A percentile compares a stretch with the other conserved stretches of the same genome.
These are phyloP conservation scores for Phytophthora megakarya DNA, from an alignment of 352 stramenopile species.

Conservation along the genomic window DNA sequence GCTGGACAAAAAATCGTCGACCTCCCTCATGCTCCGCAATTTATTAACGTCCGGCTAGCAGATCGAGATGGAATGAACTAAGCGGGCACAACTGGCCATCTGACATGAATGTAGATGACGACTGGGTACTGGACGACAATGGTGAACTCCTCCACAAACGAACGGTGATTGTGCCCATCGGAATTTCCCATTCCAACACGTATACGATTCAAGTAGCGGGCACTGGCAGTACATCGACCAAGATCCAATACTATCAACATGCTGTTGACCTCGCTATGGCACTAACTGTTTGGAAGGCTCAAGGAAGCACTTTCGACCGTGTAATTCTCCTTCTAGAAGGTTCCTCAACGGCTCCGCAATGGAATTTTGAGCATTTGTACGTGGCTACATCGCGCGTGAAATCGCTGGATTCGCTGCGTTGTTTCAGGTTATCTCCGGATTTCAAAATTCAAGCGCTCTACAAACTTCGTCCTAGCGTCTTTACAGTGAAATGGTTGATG, in stretches of 20 bases:
- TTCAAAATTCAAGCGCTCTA: background rate
- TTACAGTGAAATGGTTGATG: background rate
- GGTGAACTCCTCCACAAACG: background rate
- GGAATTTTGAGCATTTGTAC: background rate
- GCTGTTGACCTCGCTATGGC: background rate
- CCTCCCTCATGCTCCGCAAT: too few relatives aligned
- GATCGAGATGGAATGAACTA: too few relatives aligned
- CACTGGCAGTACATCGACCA: background rate
- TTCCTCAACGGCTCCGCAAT: background rate
- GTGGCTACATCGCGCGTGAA: background rate
- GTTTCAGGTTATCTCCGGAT: background rate
- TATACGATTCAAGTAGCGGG: constrained; percentile 3
- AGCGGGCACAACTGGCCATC: background rate
- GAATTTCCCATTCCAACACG: background rate
- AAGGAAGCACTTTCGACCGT: background rate
- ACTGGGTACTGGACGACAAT: background rate
- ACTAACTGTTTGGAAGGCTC: constrained; percentile 2
- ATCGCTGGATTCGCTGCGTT: background rate
- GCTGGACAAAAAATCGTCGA: too few relatives aligned
- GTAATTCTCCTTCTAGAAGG: background rate
- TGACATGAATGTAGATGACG: background rate
- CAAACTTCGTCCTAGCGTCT: background rate
- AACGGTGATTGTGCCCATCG: background rate
- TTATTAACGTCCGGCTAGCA: too few relatives aligned
- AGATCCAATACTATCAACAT: constrained; percentile 10